Base-by-base conservation (phyloP, 306 rosid species). In the Quercus ilex region DNA sequence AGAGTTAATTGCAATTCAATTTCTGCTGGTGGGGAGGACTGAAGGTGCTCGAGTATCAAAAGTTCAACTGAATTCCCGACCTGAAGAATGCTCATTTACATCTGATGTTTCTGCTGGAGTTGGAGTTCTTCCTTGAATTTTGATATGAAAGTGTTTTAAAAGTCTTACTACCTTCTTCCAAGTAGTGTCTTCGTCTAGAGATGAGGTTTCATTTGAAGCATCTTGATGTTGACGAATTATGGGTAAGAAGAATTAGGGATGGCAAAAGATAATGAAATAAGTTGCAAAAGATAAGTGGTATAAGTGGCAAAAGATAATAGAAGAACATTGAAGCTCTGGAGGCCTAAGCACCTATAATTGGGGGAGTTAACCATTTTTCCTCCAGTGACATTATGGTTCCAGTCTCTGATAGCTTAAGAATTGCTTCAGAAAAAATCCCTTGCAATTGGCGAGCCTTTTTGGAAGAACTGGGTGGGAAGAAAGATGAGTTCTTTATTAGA, bases 381-480 rank as follows among this genome's bases (percentile, higher is more conserved):
- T 86, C 80, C 63, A 92, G 74, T 10, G 2, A 0, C 53, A 74
- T 79, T 2, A 92, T 21, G 10, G 30, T 60, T 74, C 92, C 94
- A 19, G 79, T n/a, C 83, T 88, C 83, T 35, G 84, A 85, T n/a
- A 88, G 80, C 9, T 56, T 28, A 55, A 88, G 79, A 81, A 90
- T 79, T 31, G 83, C 46, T 41, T 41, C 12, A 41, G 3, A 8
- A 2, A 2, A 38, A 41, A 41, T 41, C 46, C 3, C 12, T 41
- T 26, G 85, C 86, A 65, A 92, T 67, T 2, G 90, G 90, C 33
- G 88, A 85, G 19, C 88, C 93, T 55, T 83, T 88, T 67, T 87
- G 88, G 82, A 92, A 92, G 57, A 64, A 91, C 93, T 90, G 89
- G 57, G 63, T 46, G 74, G 46, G 49, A 35, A 78, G 53, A 71